phyloP scores from a whole-genome alignment of 495 filamentous ascomycete genomes.

The Penicillium samsonianum region DNA sequence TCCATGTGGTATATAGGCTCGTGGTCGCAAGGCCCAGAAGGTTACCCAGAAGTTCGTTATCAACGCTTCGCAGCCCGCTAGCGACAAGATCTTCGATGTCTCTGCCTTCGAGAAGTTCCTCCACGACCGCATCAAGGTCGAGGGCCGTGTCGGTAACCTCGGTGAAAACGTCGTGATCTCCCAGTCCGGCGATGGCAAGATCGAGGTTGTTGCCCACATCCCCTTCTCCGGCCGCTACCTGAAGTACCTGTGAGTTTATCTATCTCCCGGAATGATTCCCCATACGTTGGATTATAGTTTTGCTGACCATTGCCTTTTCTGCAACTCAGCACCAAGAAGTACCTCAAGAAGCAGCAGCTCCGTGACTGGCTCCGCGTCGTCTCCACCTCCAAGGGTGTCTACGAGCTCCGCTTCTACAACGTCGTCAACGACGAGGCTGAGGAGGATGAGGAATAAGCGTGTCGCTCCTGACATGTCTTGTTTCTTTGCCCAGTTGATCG shows the following conservation, averaged over 20 bases:
- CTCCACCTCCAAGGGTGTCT: constrained; percentile 92
- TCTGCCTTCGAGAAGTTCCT: constrained; percentile 99
- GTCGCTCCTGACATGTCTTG: constrained; percentile 14
- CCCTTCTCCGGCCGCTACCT: constrained; percentile 98
- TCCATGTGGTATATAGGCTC: constrained; percentile 42
- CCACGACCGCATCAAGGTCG: constrained; percentile 99
- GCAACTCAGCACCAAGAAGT: constrained; percentile 89
- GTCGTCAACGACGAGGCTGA: constrained; percentile 96
- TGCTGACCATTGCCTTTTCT: constrained; percentile 17
- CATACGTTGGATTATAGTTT: background rate
- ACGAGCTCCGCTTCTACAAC: constrained; percentile 99
- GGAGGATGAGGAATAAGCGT: constrained; percentile 92
- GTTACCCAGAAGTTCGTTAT: constrained; percentile 89
- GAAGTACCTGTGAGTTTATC: constrained; percentile 88
- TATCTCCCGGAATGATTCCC: background rate
- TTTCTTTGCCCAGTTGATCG: constrained; percentile 20
- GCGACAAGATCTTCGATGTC: constrained; percentile 99
- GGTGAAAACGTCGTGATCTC: constrained; percentile 90
- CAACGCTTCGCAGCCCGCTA: constrained; percentile 95
- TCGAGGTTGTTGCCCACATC: constrained; percentile 96
- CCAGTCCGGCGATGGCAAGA: constrained; percentile 89
- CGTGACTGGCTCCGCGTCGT: constrained; percentile 99
- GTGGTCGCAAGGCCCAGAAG: constrained; percentile 65
- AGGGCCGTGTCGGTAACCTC: constrained; percentile 95
- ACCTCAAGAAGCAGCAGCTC: constrained; percentile 99